Percentiles rank a stretch among this genome's conserved stretches.
phyloP scores from a whole-genome alignment of 139 green algal genomes.

The Nannochloris sp. region DNA sequence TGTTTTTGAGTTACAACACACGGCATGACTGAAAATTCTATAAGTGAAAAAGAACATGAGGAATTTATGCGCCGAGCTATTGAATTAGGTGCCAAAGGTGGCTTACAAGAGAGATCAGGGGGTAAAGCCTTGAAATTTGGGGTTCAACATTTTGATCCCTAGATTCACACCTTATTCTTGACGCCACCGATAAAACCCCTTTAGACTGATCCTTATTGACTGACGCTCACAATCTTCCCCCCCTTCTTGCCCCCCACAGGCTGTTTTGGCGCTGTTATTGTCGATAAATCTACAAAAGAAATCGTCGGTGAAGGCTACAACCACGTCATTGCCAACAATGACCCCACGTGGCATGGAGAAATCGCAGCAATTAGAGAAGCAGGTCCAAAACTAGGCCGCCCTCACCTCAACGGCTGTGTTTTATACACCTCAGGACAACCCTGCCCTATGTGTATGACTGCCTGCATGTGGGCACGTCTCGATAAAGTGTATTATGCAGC shows the following conservation, averaged over 20 bases:
- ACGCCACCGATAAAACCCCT: too few relatives aligned
- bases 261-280: slow-evolving; percentile 36
- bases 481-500: slow-evolving; percentile 23
- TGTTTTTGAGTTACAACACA: not conserved
- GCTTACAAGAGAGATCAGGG: not conserved
- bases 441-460: slow-evolving; percentile 28
- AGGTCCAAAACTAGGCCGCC: not conserved
- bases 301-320: slow-evolving; percentile 45
- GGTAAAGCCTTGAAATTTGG: too few relatives aligned
- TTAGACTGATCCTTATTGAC: too few relatives aligned
- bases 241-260: slow-evolving; percentile 2
- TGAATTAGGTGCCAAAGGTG: not conserved
- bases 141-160: too few relatives aligned
- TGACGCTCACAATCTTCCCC: too few relatives aligned
- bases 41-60: not conserved
- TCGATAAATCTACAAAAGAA: slow-evolving; percentile 21
- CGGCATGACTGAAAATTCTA: not conserved
- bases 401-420: slow-evolving; percentile 12
- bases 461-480: slow-evolving; percentile 24
- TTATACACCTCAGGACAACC: slow-evolving; percentile 15
- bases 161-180: too few relatives aligned
- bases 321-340: slow-evolving; percentile 30
- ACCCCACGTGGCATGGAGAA: slow-evolving; percentile 34
- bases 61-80: not conserved
- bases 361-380: slow-evolving; percentile 8